Base-by-base conservation (phyloP, 257 asterid species). In the Rubia yunnanensis region DNA sequence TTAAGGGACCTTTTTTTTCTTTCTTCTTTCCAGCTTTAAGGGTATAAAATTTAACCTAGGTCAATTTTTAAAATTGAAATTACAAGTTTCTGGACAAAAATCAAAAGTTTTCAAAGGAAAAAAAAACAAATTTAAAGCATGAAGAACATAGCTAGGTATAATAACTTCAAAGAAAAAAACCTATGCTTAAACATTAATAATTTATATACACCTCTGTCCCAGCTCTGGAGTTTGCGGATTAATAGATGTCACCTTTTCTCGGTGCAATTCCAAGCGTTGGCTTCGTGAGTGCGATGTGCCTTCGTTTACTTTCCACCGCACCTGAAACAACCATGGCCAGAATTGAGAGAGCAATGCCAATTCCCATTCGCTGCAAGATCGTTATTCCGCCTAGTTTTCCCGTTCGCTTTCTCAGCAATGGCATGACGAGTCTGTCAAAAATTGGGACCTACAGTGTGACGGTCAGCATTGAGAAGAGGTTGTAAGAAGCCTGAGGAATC, bases 281-380 rank as follows among this genome's bases (percentile, higher is more conserved):
- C 20, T 32, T 62, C 0, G 73, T 72, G 7, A 70, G 69, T 0
- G 68, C 74, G 0, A 27, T 5, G 39, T 54, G 23, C 31, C 76
- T 58, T 30, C 82, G 35, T 0, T 60, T 36, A 0, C 60, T 17
- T 23, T 78, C 79, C 18, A 78, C 72, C 0, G 63, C 17, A 1
- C 69, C 82, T n/a, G 79, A 62, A n/a, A 67, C 49, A 9, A 78
- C 13, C 77, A 74, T 66, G 0, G 77, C 31, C 6, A 65, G 7
- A 36, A 74, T 23, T 9, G 79, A 52, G 5, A 78, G 18, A 1
- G 53, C 23, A 11, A 79, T 23, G 1, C 77, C 84, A 0, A 70
- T 59, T 8, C 84, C 84, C 35, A 79, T 76, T 59, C 65, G 66
- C 27, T 70, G 81, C 13, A 79, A 81, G 26, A 73, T 38, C 3